Evolutionary conservation across 2,329 filamentous ascomycete genomes (phyloP).

Genomic region (Diaporthe australafricana): DNA sequence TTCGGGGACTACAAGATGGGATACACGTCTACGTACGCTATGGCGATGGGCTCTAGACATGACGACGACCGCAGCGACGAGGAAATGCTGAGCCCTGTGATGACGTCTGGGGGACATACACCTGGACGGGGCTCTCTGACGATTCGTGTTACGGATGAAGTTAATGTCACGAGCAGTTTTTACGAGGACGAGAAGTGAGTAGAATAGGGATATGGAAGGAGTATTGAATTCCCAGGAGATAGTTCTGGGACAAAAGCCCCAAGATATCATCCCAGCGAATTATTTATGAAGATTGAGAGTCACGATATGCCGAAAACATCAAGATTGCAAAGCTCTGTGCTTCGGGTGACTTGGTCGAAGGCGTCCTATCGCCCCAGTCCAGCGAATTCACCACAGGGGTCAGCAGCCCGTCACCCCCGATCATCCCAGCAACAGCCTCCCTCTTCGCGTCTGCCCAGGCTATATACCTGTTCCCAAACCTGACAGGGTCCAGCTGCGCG

Average conservation of each 20-base stretch:
- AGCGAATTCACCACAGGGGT: background rate
- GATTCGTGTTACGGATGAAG: background rate
- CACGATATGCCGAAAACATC: background rate
- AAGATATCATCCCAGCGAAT: too few species aligned
- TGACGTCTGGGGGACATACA: too few species aligned
- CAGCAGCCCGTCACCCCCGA: background rate
- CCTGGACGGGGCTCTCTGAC: too few species aligned
- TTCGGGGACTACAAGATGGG: background rate
- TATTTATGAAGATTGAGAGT: too few species aligned
- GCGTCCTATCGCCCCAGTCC: background rate
- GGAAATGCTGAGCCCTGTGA: background rate
- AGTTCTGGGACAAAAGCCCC: too few species aligned
- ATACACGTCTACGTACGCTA: background rate
- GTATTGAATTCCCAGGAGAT: too few species aligned
- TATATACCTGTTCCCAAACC: background rate
- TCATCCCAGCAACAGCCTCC: background rate
- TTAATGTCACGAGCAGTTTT: background rate
- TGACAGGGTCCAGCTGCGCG: background rate
- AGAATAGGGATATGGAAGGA: too few species aligned
- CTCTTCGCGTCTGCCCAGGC: background rate
- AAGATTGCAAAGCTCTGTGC: conserved; percentile 5
- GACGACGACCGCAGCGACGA: background rate
- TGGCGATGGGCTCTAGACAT: background rate
- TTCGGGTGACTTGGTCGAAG: background rate
- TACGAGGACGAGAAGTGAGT: too few species aligned